Conservation (phyloP, 1,284 basidiomycete species). For the Psilocybe mexicana region DNA sequence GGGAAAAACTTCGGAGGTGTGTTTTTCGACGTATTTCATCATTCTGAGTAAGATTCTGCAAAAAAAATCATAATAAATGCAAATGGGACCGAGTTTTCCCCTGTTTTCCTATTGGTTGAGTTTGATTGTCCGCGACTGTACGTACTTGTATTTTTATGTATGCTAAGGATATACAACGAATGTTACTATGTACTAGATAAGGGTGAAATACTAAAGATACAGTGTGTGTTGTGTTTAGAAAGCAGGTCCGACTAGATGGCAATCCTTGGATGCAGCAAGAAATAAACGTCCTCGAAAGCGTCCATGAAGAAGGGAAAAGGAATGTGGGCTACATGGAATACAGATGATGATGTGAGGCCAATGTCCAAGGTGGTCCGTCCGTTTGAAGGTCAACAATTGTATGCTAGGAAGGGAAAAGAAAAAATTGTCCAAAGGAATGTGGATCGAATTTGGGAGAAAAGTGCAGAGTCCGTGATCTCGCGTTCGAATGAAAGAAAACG, state of each 20-base stretch:
- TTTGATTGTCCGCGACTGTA: no score
- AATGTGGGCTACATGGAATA: conserved; percentile 6
- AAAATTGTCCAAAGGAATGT: conserved; percentile 14
- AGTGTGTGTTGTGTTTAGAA: conserved; percentile 15
- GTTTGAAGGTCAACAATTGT: conserved; percentile 12
- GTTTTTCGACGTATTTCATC: no score
- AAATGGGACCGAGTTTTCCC: no score
- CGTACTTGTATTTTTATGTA: conserved; percentile 12
- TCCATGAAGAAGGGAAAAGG: conserved; percentile 6
- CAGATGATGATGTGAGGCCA: conserved; percentile 8
- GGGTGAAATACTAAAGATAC: conserved; percentile 18
- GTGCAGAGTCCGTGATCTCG: conserved; percentile 28
- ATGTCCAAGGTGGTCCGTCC: conserved; percentile 11
- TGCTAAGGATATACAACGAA: conserved; percentile 17
- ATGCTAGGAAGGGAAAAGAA: not conserved
- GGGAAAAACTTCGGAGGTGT: no score
- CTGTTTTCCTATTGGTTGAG: no score
- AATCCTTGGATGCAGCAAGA: conserved; percentile 6
- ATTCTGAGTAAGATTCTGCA: no score
- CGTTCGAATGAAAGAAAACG: conserved; percentile 15
- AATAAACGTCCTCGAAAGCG: conserved; percentile 17
- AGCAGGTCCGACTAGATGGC: conserved; percentile 10
- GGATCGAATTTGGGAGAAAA: conserved; percentile 11
- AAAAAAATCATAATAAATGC: no score
- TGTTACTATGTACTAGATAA: conserved; percentile 6